Percentiles rank a stretch among this genome's conserved stretches.
phyloP scores from a whole-genome alignment of 192 early-diverging fungal genomes.

The Coemansia sp. region DNA sequence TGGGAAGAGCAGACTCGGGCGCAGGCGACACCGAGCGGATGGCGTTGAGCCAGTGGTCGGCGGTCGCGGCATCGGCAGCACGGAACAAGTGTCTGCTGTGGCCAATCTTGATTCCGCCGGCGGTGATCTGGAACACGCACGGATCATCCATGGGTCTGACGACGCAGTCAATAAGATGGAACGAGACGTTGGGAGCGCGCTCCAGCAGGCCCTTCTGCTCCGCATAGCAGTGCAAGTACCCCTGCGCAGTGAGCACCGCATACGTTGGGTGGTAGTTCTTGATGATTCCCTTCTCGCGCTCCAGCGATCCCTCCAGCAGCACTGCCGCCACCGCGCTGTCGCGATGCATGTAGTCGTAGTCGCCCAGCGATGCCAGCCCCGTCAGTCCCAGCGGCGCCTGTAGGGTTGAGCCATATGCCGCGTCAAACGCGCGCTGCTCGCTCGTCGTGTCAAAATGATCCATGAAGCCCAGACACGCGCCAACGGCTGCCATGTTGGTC shows the following conservation, averaged over 20 bases:
- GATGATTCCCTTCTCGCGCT: constrained; percentile 43
- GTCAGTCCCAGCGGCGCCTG: constrained; percentile 32
- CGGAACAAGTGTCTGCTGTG: constrained; percentile 37
- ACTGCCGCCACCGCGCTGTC: constrained; percentile 33
- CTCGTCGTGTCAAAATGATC: constrained; percentile 23
- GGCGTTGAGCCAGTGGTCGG: constrained; percentile 37
- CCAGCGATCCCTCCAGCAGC: constrained; percentile 41
- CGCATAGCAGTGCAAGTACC: constrained; percentile 42
- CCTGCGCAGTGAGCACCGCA: constrained; percentile 34
- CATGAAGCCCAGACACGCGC: constrained; percentile 17
- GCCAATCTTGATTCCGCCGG: constrained; percentile 31
- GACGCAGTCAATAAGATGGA: constrained; percentile 30
- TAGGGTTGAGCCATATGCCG: constrained; percentile 28
- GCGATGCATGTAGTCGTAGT: constrained; percentile 50
- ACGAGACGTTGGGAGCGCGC: constrained; percentile 31
- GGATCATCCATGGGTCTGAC: constrained; percentile 26
- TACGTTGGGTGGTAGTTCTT: constrained; percentile 31
- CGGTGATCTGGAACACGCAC: constrained; percentile 16
- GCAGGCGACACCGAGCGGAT: constrained; percentile 13
- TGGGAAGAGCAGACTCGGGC: constrained; percentile 5
- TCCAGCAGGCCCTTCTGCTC: constrained; percentile 36
- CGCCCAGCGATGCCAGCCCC: constrained; percentile 24
- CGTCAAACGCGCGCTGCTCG: constrained; percentile 34
- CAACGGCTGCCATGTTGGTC: constrained; percentile 17
- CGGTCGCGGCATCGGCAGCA: constrained; percentile 11